Conservation (phyloP, 352 stramenopile genomes). For the Blastocystis sp. region DNA sequence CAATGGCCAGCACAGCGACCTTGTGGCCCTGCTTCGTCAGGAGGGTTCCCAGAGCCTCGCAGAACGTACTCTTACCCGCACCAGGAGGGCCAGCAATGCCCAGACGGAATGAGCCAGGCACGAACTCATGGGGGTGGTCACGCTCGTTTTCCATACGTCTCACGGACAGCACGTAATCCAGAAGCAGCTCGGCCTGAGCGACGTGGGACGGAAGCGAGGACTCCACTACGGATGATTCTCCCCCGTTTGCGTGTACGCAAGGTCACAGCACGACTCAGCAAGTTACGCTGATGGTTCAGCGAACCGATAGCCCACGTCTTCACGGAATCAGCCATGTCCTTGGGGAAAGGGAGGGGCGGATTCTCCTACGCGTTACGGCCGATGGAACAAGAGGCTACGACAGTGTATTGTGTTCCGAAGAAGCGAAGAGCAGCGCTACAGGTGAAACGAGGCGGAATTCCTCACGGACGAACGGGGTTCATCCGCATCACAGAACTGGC, state of each 20-base stretch:
- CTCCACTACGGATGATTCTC: conserved; percentile 32
- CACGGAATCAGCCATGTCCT: conserved; percentile 42
- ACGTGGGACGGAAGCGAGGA: conserved; percentile 48
- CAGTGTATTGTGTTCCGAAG: conserved; percentile 37
- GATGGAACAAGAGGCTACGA: background rate
- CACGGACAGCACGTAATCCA: conserved; percentile 78
- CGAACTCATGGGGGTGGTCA: conserved; percentile 66
- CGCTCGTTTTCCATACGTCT: conserved; percentile 70
- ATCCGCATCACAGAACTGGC: background rate
- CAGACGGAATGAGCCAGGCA: conserved; percentile 77
- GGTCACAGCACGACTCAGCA: conserved; percentile 64
- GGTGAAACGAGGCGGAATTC: background rate
- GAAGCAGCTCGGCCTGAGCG: conserved; percentile 80
- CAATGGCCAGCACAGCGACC: conserved; percentile 89
- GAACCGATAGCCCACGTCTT: conserved; percentile 57
- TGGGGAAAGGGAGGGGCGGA: conserved; percentile 39
- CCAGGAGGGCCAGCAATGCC: conserved; percentile 85
- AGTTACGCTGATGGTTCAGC: conserved; percentile 50
- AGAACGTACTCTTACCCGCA: conserved; percentile 94
- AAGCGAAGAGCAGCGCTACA: conserved; percentile 25
- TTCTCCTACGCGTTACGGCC: conserved; percentile 1
- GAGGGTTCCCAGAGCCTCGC: conserved; percentile 87
- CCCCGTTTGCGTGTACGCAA: conserved; percentile 7
- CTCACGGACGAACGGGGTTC: background rate
- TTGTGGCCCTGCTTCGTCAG: conserved; percentile 80